Base-by-base conservation (phyloP, 2,329 filamentous ascomycete genomes). In the Cladosporium colombiae region DNA sequence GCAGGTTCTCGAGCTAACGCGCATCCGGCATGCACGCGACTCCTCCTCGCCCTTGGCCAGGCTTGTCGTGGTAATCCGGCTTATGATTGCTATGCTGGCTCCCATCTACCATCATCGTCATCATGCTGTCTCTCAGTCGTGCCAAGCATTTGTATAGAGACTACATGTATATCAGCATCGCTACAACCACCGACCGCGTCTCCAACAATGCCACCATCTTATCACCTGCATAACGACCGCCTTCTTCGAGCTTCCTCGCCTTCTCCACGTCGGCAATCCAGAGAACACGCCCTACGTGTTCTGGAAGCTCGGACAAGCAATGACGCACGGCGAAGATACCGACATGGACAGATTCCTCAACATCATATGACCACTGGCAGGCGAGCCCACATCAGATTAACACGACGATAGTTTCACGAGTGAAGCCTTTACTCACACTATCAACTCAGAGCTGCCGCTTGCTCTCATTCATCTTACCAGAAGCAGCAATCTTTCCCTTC, bases 311-410 rank as follows among this genome's bases (percentile, higher is more conserved):
- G 40, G 59, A 62, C 37, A 33, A 59, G 25, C 18, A n/a, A 40
- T 55, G 52, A 55, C 52, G 52, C 52, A 55, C 52, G 52, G 27
- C 27, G n/a, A 27, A 55, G 52, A 55, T 55, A 33, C 52, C 52
- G 52, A 55, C 52, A 55, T 29, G 29, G 5, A 10, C 37, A n/a
- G 40, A 46, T 11, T 46, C n/a, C 40, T 21, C 4, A 46, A 46
- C 40, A 46, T 46, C 40, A 46, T 1, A 46, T 21, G 40, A 46
- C n/a, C 40, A 23, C 10, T 46, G 40, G 40, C 40, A 46, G 40
- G 40, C 40, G n/a, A 21, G n/a, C 8, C 10, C 40, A 46, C 23
- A 46, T 46, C n/a, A 11, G 8, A 46, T 46, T 21, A 13, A 46
- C 10, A 46, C 40, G 8, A 46, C 40, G 40, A 5, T 21, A 23